Conservation (phyloP, 441 rosid genomes). For the Pelargonium citronellum region DNA sequence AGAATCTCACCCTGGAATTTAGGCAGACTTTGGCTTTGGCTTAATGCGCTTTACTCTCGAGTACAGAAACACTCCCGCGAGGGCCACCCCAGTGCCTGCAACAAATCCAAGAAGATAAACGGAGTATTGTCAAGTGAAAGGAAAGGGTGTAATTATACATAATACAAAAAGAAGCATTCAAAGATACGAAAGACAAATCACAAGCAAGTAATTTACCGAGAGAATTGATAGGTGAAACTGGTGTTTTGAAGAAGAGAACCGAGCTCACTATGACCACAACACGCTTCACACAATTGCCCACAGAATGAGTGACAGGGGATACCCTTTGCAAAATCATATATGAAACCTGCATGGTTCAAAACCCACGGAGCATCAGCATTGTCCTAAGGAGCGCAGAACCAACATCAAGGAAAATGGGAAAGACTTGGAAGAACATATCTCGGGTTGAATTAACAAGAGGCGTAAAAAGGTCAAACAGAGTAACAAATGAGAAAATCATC, state of each 20-base stretch:
- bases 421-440: neutral
- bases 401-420: neutral
- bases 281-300: conserved; percentile 98
- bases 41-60: conserved; percentile 92
- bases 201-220: conserved; percentile 58
- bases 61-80: conserved; percentile 87
- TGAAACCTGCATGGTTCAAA: conserved; percentile 56
- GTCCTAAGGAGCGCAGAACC: neutral
- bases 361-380: conserved; percentile 9
- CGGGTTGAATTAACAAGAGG: too few species aligned
- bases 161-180: too few species aligned
- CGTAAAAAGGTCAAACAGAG: too few species aligned
- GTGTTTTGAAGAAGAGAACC: conserved; percentile 75
- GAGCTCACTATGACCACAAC: conserved; percentile 99
- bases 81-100: conserved; percentile 88
- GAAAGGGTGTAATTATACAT: too few species aligned
- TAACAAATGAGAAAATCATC: neutral
- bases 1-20: conserved; percentile 19
- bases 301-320: conserved; percentile 96
- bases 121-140: too few species aligned
- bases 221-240: conserved; percentile 72
- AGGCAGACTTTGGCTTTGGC: conserved; percentile 76
- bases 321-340: conserved; percentile 94
- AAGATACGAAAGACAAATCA: too few species aligned
- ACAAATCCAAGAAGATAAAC: neutral